Evolutionary conservation across 768 basidiomycete species (phyloP).

Genomic region (Lentinus tigrinus): DNA sequence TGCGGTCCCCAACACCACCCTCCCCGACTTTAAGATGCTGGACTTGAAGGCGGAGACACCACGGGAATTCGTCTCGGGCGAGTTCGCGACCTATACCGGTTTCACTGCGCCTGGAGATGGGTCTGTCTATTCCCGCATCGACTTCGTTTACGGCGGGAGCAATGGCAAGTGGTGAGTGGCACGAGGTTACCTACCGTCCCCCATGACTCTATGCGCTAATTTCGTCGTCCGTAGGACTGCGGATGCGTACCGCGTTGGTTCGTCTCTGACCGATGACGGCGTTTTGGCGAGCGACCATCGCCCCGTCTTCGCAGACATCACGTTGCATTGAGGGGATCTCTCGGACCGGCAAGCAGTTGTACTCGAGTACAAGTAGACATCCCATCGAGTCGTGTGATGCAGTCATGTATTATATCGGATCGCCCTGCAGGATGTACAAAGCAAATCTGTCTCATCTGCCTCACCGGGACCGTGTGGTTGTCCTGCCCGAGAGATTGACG

Average conservation of each 20-base stretch:
- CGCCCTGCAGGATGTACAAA: neutral
- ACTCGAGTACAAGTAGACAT: neutral
- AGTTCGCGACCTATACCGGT: constrained; percentile 53
- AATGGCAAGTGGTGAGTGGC: constrained; percentile 43
- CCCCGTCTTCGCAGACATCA: constrained; percentile 48
- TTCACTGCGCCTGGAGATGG: constrained; percentile 43
- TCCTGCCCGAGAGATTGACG: neutral
- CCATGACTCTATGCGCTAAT: neutral
- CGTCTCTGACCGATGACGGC: constrained; percentile 48
- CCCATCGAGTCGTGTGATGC: neutral
- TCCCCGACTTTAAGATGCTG: constrained; percentile 39
- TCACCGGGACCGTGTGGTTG: constrained; percentile 8
- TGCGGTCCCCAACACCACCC: constrained; percentile 31
- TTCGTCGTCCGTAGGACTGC: constrained; percentile 36
- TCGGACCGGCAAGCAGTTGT: neutral
- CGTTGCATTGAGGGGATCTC: constrained; percentile 1
- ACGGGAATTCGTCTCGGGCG: constrained; percentile 39
- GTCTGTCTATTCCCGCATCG: constrained; percentile 41
- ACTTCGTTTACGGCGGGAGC: constrained; percentile 53
- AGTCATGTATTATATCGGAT: constrained; percentile 4
- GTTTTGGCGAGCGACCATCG: constrained; percentile 56
- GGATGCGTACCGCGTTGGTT: constrained; percentile 38
- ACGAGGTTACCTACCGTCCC: constrained; percentile 24
- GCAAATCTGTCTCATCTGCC: constrained; percentile 6
- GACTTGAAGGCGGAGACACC: constrained; percentile 45